These are phyloP conservation scores for Phytophthora pluvialis DNA, from an alignment of 352 stramenopile species.

Conservation along the genomic window DNA sequence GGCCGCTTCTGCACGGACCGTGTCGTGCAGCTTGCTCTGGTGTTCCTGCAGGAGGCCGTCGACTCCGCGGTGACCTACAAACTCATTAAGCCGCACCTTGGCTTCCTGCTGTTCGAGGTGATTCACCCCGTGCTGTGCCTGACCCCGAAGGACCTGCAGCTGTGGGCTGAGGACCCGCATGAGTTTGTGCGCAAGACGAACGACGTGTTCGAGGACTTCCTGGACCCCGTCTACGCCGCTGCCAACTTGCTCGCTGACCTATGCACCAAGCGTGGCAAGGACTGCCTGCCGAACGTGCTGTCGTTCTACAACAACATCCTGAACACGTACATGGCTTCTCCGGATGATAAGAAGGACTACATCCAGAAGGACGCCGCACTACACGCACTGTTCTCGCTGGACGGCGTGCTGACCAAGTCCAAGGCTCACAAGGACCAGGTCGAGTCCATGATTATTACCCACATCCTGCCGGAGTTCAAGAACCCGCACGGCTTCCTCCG, in stretches of 20 bases:
- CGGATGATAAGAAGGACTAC: conserved; percentile 90
- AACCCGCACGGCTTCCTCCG: conserved; percentile 95
- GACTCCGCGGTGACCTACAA: conserved; percentile 97
- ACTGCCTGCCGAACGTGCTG: conserved; percentile 93
- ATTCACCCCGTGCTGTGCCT: conserved; percentile 96
- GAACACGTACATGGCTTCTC: conserved; percentile 81
- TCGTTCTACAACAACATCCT: conserved; percentile 94
- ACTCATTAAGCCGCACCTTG: conserved; percentile 97
- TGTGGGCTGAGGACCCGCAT: conserved; percentile 97
- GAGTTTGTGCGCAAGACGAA: conserved; percentile 98
- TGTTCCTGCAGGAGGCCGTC: conserved; percentile 94
- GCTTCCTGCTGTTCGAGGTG: conserved; percentile 97
- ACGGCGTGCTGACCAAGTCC: conserved; percentile 92
- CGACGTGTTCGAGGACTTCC: conserved; percentile 97
- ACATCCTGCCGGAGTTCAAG: conserved; percentile 97
- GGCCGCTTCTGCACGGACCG: conserved; percentile 97
- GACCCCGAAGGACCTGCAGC: conserved; percentile 92
- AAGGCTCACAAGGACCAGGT: conserved; percentile 95
- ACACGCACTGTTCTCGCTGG: conserved; percentile 93
- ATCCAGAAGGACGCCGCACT: conserved; percentile 97
- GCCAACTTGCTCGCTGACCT: conserved; percentile 95
- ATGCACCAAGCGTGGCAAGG: conserved; percentile 95
- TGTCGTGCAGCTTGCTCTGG: conserved; percentile 94
- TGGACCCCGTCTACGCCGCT: conserved; percentile 94
- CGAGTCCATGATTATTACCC: conserved; percentile 93